Percentiles rank a stretch among this genome's conserved stretches.
Evolutionary conservation across 2,329 filamentous ascomycete genomes (phyloP).

Genomic region (Ceratocystis variospora): DNA sequence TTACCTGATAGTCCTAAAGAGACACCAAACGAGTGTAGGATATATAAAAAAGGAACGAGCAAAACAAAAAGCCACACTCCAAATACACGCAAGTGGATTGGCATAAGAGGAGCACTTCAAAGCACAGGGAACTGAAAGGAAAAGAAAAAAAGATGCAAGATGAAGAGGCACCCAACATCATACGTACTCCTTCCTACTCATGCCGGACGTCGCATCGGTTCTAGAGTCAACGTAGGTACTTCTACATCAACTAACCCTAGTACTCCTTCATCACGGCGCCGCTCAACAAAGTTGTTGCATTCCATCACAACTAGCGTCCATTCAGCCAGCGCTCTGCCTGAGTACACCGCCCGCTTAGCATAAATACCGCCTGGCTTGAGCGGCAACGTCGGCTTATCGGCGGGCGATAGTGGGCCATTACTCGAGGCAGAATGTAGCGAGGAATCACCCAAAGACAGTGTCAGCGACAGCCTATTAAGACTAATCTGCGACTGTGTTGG

Average conservation of each 20-base stretch:
- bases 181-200: slow-evolving; percentile 14
- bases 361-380: slow-evolving; percentile 35
- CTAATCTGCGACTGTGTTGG: background rate
- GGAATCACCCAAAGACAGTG: background rate
- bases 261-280: slow-evolving; percentile 60
- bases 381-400: slow-evolving; percentile 26
- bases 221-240: slow-evolving; percentile 31
- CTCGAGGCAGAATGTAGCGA: background rate
- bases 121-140: background rate
- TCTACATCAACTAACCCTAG: slow-evolving; percentile 53
- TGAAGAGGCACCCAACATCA: background rate
- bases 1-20: background rate
- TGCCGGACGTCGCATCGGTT: slow-evolving; percentile 28
- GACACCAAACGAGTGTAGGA: background rate
- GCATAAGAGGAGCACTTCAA: background rate
- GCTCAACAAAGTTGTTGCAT: slow-evolving; percentile 68
- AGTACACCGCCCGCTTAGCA: slow-evolving; percentile 42
- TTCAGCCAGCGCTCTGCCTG: slow-evolving; percentile 61
- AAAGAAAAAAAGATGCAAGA: slow-evolving; percentile 9
- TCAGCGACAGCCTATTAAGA: background rate
- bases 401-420: slow-evolving; percentile 1
- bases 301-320: slow-evolving; percentile 64
- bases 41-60: background rate
- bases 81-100: background rate
- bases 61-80: background rate